phyloP scores from a whole-genome alignment of 163 green algal species.

The Chlorella variabilis region DNA sequence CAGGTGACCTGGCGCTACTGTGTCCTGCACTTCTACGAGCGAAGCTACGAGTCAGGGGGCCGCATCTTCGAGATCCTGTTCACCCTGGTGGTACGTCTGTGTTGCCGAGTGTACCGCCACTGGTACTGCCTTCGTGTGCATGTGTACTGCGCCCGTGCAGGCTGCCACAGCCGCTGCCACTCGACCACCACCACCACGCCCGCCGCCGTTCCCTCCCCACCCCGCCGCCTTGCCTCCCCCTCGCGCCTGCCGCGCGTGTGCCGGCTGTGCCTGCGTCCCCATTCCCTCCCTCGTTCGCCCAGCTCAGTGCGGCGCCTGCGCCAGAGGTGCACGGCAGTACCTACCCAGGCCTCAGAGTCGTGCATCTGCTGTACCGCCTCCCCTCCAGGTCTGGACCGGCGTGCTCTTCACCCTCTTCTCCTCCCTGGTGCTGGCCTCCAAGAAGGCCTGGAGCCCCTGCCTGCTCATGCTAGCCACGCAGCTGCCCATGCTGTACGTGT shows the following conservation, averaged over 20 bases:
- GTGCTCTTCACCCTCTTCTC: slow-evolving; percentile 17
- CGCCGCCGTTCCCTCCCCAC: not conserved
- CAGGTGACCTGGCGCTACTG: slow-evolving; percentile 28
- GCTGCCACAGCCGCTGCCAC: too few species aligned
- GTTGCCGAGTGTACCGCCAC: not conserved
- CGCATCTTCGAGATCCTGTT: slow-evolving; percentile 8
- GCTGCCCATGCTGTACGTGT: not conserved
- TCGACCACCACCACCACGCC: too few species aligned
- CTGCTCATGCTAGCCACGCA: slow-evolving; percentile 7
- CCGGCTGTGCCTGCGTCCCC: too few species aligned
- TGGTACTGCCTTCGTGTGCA: not conserved
- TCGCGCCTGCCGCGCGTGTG: too few species aligned
- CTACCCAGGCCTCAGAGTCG: too few species aligned
- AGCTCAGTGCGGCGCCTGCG: too few species aligned
- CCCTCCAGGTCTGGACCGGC: slow-evolving; percentile 19
- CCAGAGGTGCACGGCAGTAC: too few species aligned
- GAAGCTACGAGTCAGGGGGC: slow-evolving; percentile 20
- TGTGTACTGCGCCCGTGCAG: too few species aligned
- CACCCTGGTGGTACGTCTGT: not conserved
- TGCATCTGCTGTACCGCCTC: not conserved
- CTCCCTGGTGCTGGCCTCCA: slow-evolving; percentile 4
- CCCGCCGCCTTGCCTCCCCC: too few species aligned
- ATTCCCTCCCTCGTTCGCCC: too few species aligned
- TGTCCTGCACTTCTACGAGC: slow-evolving; percentile 30
- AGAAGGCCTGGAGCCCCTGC: not conserved